These are phyloP conservation scores for Komagataella kurtzmanii DNA, from an alignment of 805 yeast species.

Conservation along the genomic window DNA sequence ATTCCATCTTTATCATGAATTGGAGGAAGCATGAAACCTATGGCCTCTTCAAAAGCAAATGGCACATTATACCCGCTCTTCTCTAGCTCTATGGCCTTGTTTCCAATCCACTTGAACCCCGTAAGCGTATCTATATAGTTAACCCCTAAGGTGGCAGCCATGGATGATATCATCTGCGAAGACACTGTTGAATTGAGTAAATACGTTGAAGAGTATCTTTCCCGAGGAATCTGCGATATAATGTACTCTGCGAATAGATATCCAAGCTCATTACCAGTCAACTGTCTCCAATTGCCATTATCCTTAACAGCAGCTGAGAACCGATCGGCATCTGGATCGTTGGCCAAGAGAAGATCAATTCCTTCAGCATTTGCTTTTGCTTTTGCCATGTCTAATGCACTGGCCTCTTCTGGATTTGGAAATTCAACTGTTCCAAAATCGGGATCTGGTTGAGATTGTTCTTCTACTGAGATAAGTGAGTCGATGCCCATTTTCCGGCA, in stretches of 20 bases:
- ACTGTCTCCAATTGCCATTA: constrained; percentile 49
- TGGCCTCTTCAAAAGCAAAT: constrained; percentile 91
- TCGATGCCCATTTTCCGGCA: constrained; percentile 8
- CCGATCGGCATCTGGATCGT: constrained; percentile 96
- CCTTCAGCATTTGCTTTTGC: constrained; percentile 35
- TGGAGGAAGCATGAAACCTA: constrained; percentile 80
- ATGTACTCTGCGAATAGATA: constrained; percentile 62
- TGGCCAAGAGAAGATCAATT: constrained; percentile 58
- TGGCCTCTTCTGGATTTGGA: constrained; percentile 94
- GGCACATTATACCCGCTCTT: constrained; percentile 56
- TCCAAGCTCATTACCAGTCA: constrained; percentile 90
- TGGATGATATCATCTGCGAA: constrained; percentile 59
- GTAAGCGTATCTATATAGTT: constrained; percentile 73
- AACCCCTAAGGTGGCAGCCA: constrained; percentile 53
- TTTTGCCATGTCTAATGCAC: constrained; percentile 72
- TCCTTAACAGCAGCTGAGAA: constrained; percentile 65
- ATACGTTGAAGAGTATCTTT: constrained; percentile 23
- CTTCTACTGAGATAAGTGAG: constrained; percentile 30
- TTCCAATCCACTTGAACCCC: constrained; percentile 97
- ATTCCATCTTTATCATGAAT: constrained; percentile 93
- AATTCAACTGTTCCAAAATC: constrained; percentile 73
- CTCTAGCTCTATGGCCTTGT: constrained; percentile 65
- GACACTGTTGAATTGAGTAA: constrained; percentile 86
- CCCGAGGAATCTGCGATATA: constrained; percentile 16
- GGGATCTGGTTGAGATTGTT: constrained; percentile 73